Conservation (phyloP, 768 basidiomycete genomes). For the Gymnopilus junonius region DNA sequence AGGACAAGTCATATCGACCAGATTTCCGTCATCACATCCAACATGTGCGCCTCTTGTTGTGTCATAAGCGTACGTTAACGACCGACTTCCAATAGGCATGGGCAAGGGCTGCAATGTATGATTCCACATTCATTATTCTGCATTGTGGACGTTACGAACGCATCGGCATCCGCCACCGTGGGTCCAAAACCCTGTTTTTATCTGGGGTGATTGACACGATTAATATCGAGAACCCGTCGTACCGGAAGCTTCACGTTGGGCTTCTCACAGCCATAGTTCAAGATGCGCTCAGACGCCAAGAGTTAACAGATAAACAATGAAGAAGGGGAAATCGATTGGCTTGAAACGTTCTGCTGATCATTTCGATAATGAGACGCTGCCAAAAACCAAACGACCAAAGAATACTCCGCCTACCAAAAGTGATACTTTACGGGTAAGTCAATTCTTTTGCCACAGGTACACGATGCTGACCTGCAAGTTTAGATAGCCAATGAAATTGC, state of each 20-base stretch:
- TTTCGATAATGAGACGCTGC: too few relatives aligned
- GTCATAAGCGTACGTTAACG: too few relatives aligned
- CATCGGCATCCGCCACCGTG: too few relatives aligned
- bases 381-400: background rate
- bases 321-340: background rate
- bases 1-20: background rate
- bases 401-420: background rate
- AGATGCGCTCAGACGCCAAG: slow-evolving; percentile 1
- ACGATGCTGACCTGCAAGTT: background rate
- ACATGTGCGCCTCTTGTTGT: background rate
- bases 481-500: background rate
- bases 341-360: background rate
- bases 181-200: too few relatives aligned
- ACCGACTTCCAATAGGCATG: slow-evolving; percentile 2
- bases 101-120: background rate
- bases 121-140: slow-evolving; percentile 9
- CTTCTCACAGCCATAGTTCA: slow-evolving; percentile 11
- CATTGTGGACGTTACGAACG: too few relatives aligned
- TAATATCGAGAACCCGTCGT: slow-evolving; percentile 4
- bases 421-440: background rate
- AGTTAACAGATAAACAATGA: background rate
- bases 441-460: background rate
- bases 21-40: background rate
- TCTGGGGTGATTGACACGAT: too few relatives aligned
- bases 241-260: slow-evolving; percentile 16